These are phyloP conservation scores for Tillandsia leiboldiana DNA, from an alignment of 176 grass and related monocot species.

Conservation along the genomic window DNA sequence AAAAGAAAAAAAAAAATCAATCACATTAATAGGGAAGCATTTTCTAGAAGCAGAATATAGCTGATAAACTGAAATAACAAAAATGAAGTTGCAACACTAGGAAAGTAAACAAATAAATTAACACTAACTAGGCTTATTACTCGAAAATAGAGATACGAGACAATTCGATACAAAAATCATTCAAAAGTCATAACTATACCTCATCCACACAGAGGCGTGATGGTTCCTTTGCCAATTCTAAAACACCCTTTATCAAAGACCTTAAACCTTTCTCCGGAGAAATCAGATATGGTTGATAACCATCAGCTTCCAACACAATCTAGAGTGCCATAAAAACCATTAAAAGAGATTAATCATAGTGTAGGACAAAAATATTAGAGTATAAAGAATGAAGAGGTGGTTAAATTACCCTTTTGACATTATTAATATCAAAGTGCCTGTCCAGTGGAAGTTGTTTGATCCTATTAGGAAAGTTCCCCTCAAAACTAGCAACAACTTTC, in stretches of 20 bases:
- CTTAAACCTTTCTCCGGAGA: conserved; percentile 94
- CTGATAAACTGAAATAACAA: conserved; percentile 4
- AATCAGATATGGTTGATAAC: conserved; percentile 94
- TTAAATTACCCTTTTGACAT: conserved; percentile 76
- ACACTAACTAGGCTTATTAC: not conserved
- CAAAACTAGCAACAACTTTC: conserved; percentile 95
- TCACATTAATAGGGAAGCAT: not conserved
- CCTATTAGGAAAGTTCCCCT: conserved; percentile 84
- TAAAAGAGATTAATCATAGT: not conserved
- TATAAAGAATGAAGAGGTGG: conserved; percentile 2
- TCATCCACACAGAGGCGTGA: conserved; percentile 87
- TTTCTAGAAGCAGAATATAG: not conserved
- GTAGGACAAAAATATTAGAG: conserved; percentile 3
- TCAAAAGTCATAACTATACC: conserved; percentile 29
- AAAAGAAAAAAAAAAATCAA: no score
- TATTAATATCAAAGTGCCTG: conserved; percentile 80
- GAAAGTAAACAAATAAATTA: conserved; percentile 14
- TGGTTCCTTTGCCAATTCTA: conserved; percentile 91
- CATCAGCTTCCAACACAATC: conserved; percentile 95
- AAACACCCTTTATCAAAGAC: conserved; percentile 88
- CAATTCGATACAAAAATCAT: not conserved
- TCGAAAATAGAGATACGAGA: not conserved
- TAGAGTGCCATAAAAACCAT: conserved; percentile 22
- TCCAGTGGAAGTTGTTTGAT: conserved; percentile 87
- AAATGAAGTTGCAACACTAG: conserved; percentile 12